Evolutionary conservation across 805 yeast species (phyloP), one percentile per base, ranked within the genome.

Genomic region (Teunomyces atbi): DNA sequence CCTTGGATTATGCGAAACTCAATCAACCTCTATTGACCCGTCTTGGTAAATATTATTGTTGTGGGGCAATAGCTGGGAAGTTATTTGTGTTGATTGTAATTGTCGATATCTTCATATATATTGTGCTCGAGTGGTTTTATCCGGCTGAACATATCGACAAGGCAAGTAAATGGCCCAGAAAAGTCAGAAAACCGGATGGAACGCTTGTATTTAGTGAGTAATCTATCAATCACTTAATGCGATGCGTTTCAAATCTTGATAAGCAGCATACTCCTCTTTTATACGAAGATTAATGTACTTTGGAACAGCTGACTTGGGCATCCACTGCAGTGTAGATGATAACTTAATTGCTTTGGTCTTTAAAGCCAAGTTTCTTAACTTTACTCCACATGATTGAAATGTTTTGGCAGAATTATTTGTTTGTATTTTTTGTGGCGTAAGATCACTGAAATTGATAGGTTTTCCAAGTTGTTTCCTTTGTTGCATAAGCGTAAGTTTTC

Each of bases 41-140:
- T 54, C 64, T 92, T 29, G 75, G 74, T 49, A 78, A 82, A 45
- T 83, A 83, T 55, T 84, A 86, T 60, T 74, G 75, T 37, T 81
- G 89, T 59, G 91, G 91, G 0, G 76, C 84, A 0, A 85, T 95
- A 81, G 96, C 96, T 0, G 97, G 96, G 1, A 81, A 84, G 51
- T 73, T 94, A 46, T 91, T 83, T 62, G 85, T 86, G 0, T 62
- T 94, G 26, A 86, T 96, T 60, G 83, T 83, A 16, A 81, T 90
- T 19, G 89, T 89, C 2, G 98, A 94, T 66, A 76, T 84, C 27
- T 73, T 89, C 41, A 52, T 94, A 3, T 77, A 74, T 45, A 64
- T 73, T 32, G 42, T 89, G 2, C 68, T 94, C 49, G 94, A 89
- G 54, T 80, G 81, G 77, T 59, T 81, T 38, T 84, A 77, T 57